These are phyloP conservation scores for Scheffersomyces amazonensis DNA, from an alignment of 805 yeast genomes.

Conservation along the genomic window DNA sequence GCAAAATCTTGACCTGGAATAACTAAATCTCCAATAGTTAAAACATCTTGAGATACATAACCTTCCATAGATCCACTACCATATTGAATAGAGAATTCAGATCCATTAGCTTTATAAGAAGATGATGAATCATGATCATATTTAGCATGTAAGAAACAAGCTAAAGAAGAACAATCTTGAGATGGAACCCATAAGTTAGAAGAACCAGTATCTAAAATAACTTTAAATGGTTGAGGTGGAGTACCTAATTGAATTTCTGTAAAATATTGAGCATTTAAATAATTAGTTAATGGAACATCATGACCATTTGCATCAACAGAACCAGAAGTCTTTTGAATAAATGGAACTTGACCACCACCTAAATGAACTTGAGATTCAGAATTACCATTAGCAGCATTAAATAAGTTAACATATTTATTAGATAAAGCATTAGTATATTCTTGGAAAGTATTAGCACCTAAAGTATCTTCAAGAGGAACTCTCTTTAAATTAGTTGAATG, in stretches of 20 bases:
- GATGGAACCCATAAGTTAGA: constrained; percentile 98
- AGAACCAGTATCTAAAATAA: constrained; percentile 93
- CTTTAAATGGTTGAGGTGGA: constrained; percentile 92
- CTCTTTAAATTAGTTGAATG: constrained; percentile 59
- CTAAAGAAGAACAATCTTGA: constrained; percentile 83
- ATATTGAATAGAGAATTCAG: constrained; percentile 80
- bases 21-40: constrained; percentile 76
- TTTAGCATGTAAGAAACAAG: constrained; percentile 91
- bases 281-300: constrained; percentile 86
- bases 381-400: constrained; percentile 32
- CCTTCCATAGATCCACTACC: constrained; percentile 95
- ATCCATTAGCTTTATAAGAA: constrained; percentile 82
- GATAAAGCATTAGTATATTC: constrained; percentile 59
- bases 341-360: constrained; percentile 40
- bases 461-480: constrained; percentile 54
- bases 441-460: constrained; percentile 47
- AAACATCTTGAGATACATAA: constrained; percentile 80
- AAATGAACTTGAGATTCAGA: constrained; percentile 14
- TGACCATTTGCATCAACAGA: no score
- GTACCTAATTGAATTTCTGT: constrained; percentile 90
- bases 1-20: constrained; percentile 93
- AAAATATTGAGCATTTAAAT: constrained; percentile 93
- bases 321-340: constrained; percentile 25
- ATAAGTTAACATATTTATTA: constrained; percentile 55
- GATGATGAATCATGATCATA: constrained; percentile 83